Evolutionary conservation across 495 filamentous ascomycete species (phyloP).

Genomic region (Neurospora terricola): DNA sequence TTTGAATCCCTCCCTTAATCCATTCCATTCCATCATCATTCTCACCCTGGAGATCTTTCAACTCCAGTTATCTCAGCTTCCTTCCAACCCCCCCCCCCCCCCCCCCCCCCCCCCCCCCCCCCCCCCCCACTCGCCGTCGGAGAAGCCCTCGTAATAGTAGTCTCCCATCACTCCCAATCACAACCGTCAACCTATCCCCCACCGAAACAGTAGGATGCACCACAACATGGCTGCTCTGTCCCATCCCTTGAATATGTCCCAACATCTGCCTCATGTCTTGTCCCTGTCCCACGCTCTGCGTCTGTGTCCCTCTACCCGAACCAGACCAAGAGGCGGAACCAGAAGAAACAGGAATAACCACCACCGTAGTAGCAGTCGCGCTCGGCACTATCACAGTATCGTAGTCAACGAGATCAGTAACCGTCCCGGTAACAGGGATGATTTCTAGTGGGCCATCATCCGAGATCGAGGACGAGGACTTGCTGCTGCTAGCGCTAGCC

Average conservation of each 20-base stretch:
- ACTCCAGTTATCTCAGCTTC: not conserved
- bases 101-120: no score
- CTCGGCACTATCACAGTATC: not conserved
- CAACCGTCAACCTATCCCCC: not conserved
- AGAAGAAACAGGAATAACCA: not conserved
- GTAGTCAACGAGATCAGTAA: not conserved
- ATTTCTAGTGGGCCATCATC: not conserved
- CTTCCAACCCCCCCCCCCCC: no score
- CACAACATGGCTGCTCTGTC: not conserved
- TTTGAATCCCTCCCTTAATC: not conserved
- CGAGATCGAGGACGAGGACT: not conserved
- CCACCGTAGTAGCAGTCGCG: not conserved
- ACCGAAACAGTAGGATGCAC: not conserved
- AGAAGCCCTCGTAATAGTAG: not conserved
- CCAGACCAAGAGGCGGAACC: no score
- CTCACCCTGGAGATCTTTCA: not conserved
- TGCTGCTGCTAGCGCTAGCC: not conserved
- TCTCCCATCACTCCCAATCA: not conserved
- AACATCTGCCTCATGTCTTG: not conserved
- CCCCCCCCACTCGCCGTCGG: not conserved
- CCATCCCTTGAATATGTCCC: not conserved
- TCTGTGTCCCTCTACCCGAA: no score
- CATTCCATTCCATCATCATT: not conserved
- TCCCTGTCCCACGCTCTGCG: no score
- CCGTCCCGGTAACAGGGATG: not conserved